Conservation (phyloP, 1,284 basidiomycete genomes). For the Vanrija sp. region DNA sequence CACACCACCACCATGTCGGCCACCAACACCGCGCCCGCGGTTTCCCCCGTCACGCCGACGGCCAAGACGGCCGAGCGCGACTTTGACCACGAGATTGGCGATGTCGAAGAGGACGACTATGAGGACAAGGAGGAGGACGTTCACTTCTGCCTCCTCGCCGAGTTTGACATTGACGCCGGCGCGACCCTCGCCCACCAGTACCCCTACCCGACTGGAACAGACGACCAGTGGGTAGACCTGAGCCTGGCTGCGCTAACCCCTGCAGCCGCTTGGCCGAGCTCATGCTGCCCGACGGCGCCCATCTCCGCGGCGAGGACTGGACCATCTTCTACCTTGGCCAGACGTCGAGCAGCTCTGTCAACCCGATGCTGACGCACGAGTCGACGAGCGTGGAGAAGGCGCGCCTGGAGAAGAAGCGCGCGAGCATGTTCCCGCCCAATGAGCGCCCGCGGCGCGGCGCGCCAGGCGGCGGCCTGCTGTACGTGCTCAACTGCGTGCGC, state of each 20-base stretch:
- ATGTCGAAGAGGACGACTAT: conserved; percentile 5
- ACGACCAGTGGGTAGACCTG: conserved; percentile 70
- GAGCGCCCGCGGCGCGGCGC: conserved; percentile 34
- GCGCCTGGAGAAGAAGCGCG: conserved; percentile 10
- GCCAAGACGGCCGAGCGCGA: conserved; percentile 13
- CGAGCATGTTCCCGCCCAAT: conserved; percentile 19
- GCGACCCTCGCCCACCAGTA: conserved; percentile 89
- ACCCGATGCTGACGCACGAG: conserved; percentile 63
- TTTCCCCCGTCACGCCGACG: not conserved
- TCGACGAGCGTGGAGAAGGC: conserved; percentile 22
- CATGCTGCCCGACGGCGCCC: conserved; percentile 97
- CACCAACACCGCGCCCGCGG: not conserved
- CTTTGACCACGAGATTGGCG: conserved; percentile 19
- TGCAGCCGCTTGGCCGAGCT: conserved; percentile 84
- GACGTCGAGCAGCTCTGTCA: conserved; percentile 76
- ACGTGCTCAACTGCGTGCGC: conserved; percentile 90
- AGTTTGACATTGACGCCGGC: conserved; percentile 91
- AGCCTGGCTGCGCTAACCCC: not conserved
- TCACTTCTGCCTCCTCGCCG: conserved; percentile 86
- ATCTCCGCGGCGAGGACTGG: conserved; percentile 92
- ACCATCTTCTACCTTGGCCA: conserved; percentile 97
- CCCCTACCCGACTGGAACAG: conserved; percentile 82
- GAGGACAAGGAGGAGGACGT: conserved; percentile 59
- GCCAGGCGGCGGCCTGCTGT: conserved; percentile 61
- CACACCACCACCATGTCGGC: not conserved